Conservation (phyloP, 768 basidiomycete species). For the Lentinula guzmanii region DNA sequence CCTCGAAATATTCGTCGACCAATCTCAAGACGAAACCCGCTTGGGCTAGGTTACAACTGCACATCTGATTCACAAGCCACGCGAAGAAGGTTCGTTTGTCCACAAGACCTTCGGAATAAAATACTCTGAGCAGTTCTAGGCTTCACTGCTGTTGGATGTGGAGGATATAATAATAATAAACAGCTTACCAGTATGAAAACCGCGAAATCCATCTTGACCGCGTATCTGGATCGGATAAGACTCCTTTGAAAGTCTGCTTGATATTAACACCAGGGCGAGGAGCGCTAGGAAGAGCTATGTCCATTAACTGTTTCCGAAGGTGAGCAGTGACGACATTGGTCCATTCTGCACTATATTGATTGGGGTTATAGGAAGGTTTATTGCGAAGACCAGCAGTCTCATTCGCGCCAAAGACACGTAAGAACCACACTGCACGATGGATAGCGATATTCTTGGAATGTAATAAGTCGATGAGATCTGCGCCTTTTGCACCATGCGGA, state of each 20-base stretch:
- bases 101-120: conserved; percentile 77
- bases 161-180: background rate
- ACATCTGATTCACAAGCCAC: conserved; percentile 78
- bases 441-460: conserved; percentile 74
- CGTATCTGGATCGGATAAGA: conserved; percentile 63
- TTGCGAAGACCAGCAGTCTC: conserved; percentile 79
- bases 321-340: conserved; percentile 75
- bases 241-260: conserved; percentile 79
- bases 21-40: conserved; percentile 69
- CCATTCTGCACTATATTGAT: conserved; percentile 83
- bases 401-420: conserved; percentile 82
- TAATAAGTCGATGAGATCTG: conserved; percentile 75
- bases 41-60: conserved; percentile 76
- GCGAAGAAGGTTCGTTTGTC: conserved; percentile 71
- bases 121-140: conserved; percentile 63
- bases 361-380: conserved; percentile 75
- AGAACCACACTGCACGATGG: conserved; percentile 80
- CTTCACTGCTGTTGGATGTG: conserved; percentile 26
- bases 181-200: conserved; percentile 67
- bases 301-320: conserved; percentile 75
- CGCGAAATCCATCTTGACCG: conserved; percentile 75
- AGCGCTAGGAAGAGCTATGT: conserved; percentile 75
- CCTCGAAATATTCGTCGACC: conserved; percentile 76
- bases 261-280: conserved; percentile 73
- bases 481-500: conserved; percentile 81